A percentile compares a stretch with the other conserved stretches of the same genome.
phyloP scores from a whole-genome alignment of 2,329 filamentous ascomycete species.

The Monosporascus sp. region DNA sequence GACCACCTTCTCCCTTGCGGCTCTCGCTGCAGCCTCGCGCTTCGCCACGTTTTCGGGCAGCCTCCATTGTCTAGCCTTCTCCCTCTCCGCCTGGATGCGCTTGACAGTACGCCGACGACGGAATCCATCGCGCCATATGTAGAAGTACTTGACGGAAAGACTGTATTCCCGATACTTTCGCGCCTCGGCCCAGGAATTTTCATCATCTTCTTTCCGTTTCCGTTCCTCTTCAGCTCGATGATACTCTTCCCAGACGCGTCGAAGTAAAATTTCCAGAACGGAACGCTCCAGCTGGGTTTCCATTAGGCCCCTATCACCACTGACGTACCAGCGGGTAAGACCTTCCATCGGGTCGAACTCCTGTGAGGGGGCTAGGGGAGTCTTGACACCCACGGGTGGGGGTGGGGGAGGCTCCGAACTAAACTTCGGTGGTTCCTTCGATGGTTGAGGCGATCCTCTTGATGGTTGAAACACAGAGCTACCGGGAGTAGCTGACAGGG shows the following conservation, averaged over 20 bases:
- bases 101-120: constrained; percentile 42
- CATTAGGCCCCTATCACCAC: constrained; percentile 48
- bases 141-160: constrained; percentile 50
- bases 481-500: background rate
- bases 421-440: background rate
- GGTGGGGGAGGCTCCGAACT: constrained; percentile 2
- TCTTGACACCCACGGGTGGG: constrained; percentile 3
- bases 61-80: constrained; percentile 43
- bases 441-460: background rate
- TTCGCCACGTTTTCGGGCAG: constrained; percentile 20
- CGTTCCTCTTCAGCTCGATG: constrained; percentile 35
- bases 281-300: constrained; percentile 41
- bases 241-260: constrained; percentile 34
- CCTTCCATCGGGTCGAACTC: constrained; percentile 38
- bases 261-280: constrained; percentile 40
- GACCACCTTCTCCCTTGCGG: constrained; percentile 12
- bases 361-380: constrained; percentile 12
- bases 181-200: constrained; percentile 39
- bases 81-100: constrained; percentile 46
- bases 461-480: background rate
- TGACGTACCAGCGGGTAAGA: constrained; percentile 50
- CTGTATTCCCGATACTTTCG: constrained; percentile 43
- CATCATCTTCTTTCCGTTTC: constrained; percentile 42
- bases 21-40: constrained; percentile 16
- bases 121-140: constrained; percentile 47